A percentile compares a stretch with the other conserved stretches of the same genome.
Evolutionary conservation across 2,329 filamentous ascomycete species (phyloP).

Genomic region (Sclerotinia subarctica): DNA sequence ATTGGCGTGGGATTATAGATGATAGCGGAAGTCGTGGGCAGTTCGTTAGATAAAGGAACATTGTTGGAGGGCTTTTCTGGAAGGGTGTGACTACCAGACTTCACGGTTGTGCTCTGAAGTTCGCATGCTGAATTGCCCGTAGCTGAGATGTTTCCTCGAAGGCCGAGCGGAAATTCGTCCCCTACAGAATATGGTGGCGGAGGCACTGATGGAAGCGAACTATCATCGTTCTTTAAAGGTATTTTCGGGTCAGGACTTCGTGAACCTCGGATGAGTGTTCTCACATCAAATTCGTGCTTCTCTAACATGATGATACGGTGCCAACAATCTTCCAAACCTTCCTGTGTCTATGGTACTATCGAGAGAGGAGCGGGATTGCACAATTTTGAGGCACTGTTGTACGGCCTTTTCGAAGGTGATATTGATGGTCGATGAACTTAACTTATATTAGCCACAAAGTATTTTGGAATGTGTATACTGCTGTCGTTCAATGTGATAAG

Average conservation of each 20-base stretch:
- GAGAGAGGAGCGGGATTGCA: not conserved
- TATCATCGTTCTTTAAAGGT: not conserved
- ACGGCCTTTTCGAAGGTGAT: not conserved
- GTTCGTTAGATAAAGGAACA: not conserved
- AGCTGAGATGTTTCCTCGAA: not conserved
- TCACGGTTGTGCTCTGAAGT: not conserved
- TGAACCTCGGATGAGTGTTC: not conserved
- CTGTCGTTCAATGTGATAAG: not conserved
- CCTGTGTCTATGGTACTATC: not conserved
- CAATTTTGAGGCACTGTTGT: not conserved
- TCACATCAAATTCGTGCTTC: slow-evolving; percentile 5
- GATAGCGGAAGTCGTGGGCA: no score
- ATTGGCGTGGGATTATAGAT: no score
- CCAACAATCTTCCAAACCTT: not conserved
- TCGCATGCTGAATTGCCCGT: not conserved
- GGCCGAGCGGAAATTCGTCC: not conserved
- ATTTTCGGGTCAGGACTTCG: not conserved
- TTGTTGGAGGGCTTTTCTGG: not conserved
- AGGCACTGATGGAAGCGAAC: not conserved
- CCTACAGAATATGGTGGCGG: not conserved
- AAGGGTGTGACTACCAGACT: not conserved
- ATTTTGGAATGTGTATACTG: not conserved
- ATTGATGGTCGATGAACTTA: not conserved
- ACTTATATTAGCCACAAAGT: not conserved
- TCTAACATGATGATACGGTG: not conserved